Percentiles rank a stretch among this genome's conserved stretches.
These are phyloP conservation scores for Tulasnella sp. DNA, from an alignment of 768 basidiomycete species.

Conservation along the genomic window DNA sequence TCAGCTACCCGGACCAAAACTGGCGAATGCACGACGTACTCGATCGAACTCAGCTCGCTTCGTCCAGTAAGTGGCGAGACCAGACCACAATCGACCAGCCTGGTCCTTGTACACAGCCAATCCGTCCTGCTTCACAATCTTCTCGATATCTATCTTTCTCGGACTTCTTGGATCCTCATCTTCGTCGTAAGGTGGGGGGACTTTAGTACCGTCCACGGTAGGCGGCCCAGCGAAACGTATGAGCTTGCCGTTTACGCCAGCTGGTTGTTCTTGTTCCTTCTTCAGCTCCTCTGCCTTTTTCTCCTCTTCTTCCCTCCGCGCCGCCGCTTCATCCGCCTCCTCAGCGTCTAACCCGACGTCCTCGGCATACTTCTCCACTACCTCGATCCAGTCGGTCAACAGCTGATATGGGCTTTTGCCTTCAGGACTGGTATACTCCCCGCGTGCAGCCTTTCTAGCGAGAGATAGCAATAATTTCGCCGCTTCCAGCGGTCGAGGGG, in stretches of 20 bases:
- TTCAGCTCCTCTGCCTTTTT: constrained; percentile 52
- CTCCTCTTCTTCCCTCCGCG: constrained; percentile 52
- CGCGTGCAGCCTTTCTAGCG: constrained; percentile 79
- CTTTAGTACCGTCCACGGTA: constrained; percentile 42
- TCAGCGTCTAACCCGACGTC: constrained; percentile 89
- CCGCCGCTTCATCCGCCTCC: constrained; percentile 65
- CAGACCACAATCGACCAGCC: constrained; percentile 94
- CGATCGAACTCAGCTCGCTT: constrained; percentile 91
- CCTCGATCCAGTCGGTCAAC: constrained; percentile 87
- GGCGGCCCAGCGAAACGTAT: constrained; percentile 74
- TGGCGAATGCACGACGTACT: constrained; percentile 19
- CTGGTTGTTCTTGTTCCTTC: constrained; percentile 43
- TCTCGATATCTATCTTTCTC: constrained; percentile 81
- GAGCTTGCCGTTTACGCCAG: constrained; percentile 61
- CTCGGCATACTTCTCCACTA: constrained; percentile 87
- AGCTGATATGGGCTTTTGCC: constrained; percentile 96
- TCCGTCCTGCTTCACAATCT: constrained; percentile 83
- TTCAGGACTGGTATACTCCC: constrained; percentile 84
- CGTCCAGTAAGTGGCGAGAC: constrained; percentile 97
- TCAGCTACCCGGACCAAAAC: constrained; percentile 7
- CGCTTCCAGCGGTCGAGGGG: constrained; percentile 84
- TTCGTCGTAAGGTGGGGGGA: constrained; percentile 63
- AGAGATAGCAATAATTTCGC: constrained; percentile 86
- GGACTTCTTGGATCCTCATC: constrained; percentile 79
- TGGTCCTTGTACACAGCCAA: constrained; percentile 92